Base-by-base conservation (phyloP, 2,329 filamentous ascomycete genomes). In the Cercospora beticola region DNA sequence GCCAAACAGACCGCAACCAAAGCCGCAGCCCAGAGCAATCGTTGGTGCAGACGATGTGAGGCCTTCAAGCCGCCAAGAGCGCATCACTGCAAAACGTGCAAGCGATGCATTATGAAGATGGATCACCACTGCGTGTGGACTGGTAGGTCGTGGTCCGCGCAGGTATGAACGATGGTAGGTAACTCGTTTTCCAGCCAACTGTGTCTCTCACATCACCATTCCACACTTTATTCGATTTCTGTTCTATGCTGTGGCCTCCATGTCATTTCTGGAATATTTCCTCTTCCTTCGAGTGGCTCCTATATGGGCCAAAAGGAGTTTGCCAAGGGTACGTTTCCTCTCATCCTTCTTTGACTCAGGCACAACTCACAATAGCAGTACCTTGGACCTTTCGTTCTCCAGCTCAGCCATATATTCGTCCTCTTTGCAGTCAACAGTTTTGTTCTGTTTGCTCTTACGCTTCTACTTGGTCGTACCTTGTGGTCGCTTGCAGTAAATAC, bases 181-280 rank as follows among this genome's bases (percentile, higher is more conserved):
- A 76, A 78, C 74, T n/a, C 64, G 31, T 62, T 54, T 69, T 71
- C 67, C 65, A 79, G 77, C 76, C 69, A 94, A 94, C 80, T 96
- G 92, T 82, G 91, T 95, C 64, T 93, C 91, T 12, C 87, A 93
- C 79, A 89, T 89, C 69, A 94, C 91, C 0, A 92, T 93, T 75
- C 92, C 92, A 7, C 90, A 94, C 81, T 95, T 95, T 79, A 72
- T 93, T 58, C 91, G 92, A 74, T 94, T 95, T 81, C 83, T 95
- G 54, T 77, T 88, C 71, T 94, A 88, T 77, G 85, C 90, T 28
- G 90, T 90, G 75, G 68, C 86, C 14, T 83, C 90, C 1, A 88
- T 92, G 73, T 68, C 76, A 2, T 89, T 89, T 65, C 84, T 94
- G 5, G 82, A 84, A 64, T 83, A 82, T 73, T 85, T 91, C 56